phyloP scores from a whole-genome alignment of 2,329 filamentous ascomycete genomes.

The Neofusicoccum kwambonambiense region DNA sequence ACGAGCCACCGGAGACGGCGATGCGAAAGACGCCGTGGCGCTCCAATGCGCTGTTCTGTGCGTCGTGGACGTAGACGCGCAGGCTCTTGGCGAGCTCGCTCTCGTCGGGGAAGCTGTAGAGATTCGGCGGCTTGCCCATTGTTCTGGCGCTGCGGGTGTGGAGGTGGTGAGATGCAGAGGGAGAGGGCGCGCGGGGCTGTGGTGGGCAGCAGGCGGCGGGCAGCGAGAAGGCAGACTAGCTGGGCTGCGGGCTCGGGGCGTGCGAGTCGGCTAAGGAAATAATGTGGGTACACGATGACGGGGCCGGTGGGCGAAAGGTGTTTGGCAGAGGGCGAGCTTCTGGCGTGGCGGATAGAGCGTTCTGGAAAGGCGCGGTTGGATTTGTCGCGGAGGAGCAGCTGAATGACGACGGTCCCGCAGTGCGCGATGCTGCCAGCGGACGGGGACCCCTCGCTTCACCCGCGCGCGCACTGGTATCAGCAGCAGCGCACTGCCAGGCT shows the following conservation, averaged over 20 bases:
- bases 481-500: background rate
- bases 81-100: slow-evolving; percentile 73
- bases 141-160: slow-evolving; percentile 16
- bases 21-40: slow-evolving; percentile 87
- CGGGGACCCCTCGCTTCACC: slow-evolving; percentile 9
- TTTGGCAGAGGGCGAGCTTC: background rate
- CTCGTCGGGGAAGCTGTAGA: slow-evolving; percentile 75
- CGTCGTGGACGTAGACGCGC: slow-evolving; percentile 77
- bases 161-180: slow-evolving; percentile 6
- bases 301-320: background rate
- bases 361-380: slow-evolving; percentile 7
- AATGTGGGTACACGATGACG: slow-evolving; percentile 18
- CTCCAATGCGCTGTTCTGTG: slow-evolving; percentile 74
- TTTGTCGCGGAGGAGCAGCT: slow-evolving; percentile 6
- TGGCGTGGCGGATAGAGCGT: slow-evolving; percentile 8
- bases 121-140: slow-evolving; percentile 52
- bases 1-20: slow-evolving; percentile 88
- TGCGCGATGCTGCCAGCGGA: background rate
- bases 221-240: background rate
- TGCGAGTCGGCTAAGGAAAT: slow-evolving; percentile 13
- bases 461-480: slow-evolving; percentile 1
- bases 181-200: slow-evolving; percentile 6
- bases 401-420: background rate
- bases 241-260: slow-evolving; percentile 5
- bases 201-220: background rate